phyloP scores from a whole-genome alignment of 140 eudicot species.

The Ambrosia hybrid region DNA sequence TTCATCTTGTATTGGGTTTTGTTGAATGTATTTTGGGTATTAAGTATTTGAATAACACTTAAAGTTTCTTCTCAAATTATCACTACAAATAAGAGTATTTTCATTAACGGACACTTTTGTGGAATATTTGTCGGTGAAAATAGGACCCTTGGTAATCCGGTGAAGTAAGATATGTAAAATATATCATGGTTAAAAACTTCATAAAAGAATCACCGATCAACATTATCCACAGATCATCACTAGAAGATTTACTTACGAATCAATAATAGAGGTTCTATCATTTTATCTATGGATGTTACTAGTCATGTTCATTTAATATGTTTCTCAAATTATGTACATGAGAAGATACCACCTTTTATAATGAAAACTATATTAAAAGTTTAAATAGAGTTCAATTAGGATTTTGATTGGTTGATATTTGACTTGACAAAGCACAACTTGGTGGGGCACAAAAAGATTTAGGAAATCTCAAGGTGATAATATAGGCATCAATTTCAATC shows the following conservation, averaged over 20 bases:
- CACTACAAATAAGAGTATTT: no score
- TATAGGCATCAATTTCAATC: slow-evolving; percentile 71
- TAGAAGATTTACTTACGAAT: background rate
- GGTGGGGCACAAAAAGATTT: slow-evolving; percentile 73
- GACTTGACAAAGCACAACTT: slow-evolving; percentile 57
- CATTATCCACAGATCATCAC: background rate
- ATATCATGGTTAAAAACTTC: background rate
- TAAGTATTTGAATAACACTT: background rate
- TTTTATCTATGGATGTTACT: no score
- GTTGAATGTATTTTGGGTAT: background rate
- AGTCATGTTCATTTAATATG: background rate
- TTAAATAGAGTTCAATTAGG: slow-evolving; percentile 25
- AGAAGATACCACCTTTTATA: background rate
- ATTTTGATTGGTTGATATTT: slow-evolving; percentile 52
- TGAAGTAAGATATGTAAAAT: background rate
- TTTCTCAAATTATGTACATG: background rate
- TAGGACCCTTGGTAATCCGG: background rate
- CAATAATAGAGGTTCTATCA: no score
- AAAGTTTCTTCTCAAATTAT: background rate
- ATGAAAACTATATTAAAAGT: background rate
- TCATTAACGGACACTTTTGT: no score
- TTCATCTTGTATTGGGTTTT: background rate
- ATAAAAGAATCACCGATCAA: background rate
- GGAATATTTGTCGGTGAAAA: background rate
- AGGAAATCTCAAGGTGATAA: slow-evolving; percentile 78